Evolutionary conservation across 352 stramenopile genomes (phyloP), one percentile per base, ranked within the genome.

Genomic region (Bremia lactucae): DNA sequence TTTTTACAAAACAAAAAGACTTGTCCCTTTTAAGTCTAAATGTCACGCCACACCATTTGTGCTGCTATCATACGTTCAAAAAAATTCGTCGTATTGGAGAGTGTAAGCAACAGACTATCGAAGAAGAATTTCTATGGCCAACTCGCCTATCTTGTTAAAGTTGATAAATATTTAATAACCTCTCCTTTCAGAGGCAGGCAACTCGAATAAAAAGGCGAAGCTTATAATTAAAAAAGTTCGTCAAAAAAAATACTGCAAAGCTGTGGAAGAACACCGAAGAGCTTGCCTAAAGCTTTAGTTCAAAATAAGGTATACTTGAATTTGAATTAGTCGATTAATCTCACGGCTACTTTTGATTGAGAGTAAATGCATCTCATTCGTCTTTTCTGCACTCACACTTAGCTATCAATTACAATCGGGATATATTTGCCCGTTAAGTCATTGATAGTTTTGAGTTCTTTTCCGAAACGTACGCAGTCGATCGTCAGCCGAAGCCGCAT

Each of bases 251-350:
- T 36, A 9, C n/a, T 33, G 31, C 24, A 39, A 21, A 34, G n/a
- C 14, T 7, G 35, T 6, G 10, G 31, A 48, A n/a, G 13, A 14
- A 36, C 1, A 19, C 13, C 7, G 18, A 1, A 31, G n/a, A n/a
- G n/a, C 39, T 22, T 46, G 87, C 79, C 73, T 93, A 78, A 20
- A 93, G 58, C 35, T 89, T 91, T 2, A 93, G 53, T 14, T 78
- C 81, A 16, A 91, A 79, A 51, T 91, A 93, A 26, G 81, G 81
- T 76, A 93, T 91, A 37, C 69, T 82, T 31, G 78, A 78, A n/a
- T 75, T 87, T 6, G 70, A 75, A 93, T 93, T n/a, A 84, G 42
- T 13, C 69, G 73, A 46, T 91, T 93, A 56, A 93, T 85, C 35
- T 91, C 81, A 20, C 81, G 80, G 36, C 77, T 87, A 0, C 77